A percentile compares a stretch with the other conserved stretches of the same genome.
phyloP scores from a whole-genome alignment of 2,329 filamentous ascomycete species.

The Aspergillus sojae region DNA sequence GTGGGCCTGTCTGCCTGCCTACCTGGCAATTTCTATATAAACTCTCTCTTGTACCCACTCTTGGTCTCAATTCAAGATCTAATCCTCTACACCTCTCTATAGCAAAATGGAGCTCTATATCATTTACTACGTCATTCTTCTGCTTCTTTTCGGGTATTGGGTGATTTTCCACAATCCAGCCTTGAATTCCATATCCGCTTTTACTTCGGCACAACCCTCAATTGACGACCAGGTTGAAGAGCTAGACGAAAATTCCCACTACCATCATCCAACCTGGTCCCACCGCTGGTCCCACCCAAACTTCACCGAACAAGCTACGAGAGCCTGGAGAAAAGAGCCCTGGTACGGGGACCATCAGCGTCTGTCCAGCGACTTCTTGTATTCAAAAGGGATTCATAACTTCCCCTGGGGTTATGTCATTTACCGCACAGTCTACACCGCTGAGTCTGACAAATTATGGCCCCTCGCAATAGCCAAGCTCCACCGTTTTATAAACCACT shows the following conservation, averaged over 20 bases:
- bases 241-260: neutral
- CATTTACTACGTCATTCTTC: neutral
- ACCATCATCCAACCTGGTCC: neutral
- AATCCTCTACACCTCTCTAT: neutral
- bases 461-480: slow-evolving; percentile 18
- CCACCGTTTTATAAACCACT: slow-evolving; percentile 10
- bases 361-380: neutral
- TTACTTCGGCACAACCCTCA: neutral
- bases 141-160: neutral
- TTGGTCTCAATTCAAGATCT: no score
- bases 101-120: neutral
- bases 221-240: neutral
- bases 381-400: no score
- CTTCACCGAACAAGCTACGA: neutral
- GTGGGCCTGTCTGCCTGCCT: no score
- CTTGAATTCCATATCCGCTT: neutral
- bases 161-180: neutral
- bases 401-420: slow-evolving; percentile 20
- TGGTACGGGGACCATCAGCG: neutral
- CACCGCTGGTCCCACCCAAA: neutral
- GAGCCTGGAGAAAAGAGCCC: neutral
- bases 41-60: no score
- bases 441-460: slow-evolving; percentile 25
- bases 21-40: no score
- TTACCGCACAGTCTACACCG: slow-evolving; percentile 25